Base-by-base conservation (phyloP, 805 yeast genomes). In the Ogataea chonburiensis region DNA sequence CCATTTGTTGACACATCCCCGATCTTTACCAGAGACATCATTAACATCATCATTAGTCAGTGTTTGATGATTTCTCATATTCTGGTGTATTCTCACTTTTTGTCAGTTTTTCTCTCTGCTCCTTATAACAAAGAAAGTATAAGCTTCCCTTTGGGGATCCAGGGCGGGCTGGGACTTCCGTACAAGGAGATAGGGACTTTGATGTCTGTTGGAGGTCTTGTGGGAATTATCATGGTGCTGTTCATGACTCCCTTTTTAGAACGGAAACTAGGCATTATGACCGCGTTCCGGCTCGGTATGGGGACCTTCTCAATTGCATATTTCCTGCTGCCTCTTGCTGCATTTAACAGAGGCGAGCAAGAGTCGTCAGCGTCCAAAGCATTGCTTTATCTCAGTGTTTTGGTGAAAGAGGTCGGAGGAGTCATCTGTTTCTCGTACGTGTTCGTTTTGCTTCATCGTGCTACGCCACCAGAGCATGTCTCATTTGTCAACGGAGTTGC, bases 401-500 rank as follows among this genome's bases (percentile, higher is more conserved):
- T 40, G 31, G 9, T 37, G 4, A 40, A 37, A 28, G 45, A 40
- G 7, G 52, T 74, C 10, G 66, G 69, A 7, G 61, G 61, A 7
- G 64, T 80, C 1, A 57, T 74, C 42, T 64, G 76, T 9, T 71
- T 68, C 36, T 81, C 85, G 5, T 73, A 69, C 37, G 60, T 75
- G 16, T 55, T 75, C 41, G 60, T 78, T 12, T 59, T 79, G 36
- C 64, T 76, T 17, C 81, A 75, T 53, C 64, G 79, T 30, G 71
- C 77, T 7, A 66, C 81, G 2, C 67, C 70, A 10, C 68, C 76
- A 17, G 63, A 69, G 41, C 70, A 75, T 41, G 63, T 80, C 26
- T 81, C 82, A 1, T 65, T 73, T 46, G 68, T 79, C 32, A 79
- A 79, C 49, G 79, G 81, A 9, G 66, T 75, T 12, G 67, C 79